Conservation (phyloP, 768 basidiomycete genomes). For the Mycena amicta region DNA sequence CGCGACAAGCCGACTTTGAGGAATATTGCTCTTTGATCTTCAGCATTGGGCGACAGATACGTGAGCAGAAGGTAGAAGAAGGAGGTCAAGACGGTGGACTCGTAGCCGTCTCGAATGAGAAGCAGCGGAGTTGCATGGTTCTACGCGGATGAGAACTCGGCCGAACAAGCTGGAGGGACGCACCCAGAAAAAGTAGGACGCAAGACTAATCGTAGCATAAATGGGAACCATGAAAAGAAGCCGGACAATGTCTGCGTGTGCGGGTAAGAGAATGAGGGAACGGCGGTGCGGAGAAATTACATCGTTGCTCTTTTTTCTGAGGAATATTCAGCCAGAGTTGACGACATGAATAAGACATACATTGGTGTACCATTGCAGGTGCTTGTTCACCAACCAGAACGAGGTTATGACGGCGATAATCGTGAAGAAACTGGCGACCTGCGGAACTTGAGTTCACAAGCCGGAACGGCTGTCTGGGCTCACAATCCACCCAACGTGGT, state of each 20-base stretch:
- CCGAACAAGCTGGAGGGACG: constrained; percentile 16
- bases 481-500: constrained; percentile 48
- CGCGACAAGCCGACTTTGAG: constrained; percentile 58
- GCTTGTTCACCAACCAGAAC: constrained; percentile 74
- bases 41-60: constrained; percentile 65
- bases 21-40: constrained; percentile 64
- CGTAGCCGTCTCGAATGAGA: constrained; percentile 73
- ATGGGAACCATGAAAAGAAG: constrained; percentile 79
- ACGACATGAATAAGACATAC: constrained; percentile 38
- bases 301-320: constrained; percentile 72
- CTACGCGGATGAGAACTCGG: constrained; percentile 30
- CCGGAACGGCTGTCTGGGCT: not conserved
- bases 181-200: constrained; percentile 76
- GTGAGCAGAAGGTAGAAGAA: constrained; percentile 42
- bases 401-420: constrained; percentile 58
- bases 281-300: no score
- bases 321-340: not conserved
- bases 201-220: constrained; percentile 68
- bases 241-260: constrained; percentile 70
- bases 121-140: constrained; percentile 71
- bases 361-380: constrained; percentile 72
- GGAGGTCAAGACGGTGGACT: constrained; percentile 47
- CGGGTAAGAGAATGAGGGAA: constrained; percentile 4
- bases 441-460: not conserved
- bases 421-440: constrained; percentile 57